Evolutionary conservation across 805 yeast genomes (phyloP).

Genomic region (Candida xiaguanensis): DNA sequence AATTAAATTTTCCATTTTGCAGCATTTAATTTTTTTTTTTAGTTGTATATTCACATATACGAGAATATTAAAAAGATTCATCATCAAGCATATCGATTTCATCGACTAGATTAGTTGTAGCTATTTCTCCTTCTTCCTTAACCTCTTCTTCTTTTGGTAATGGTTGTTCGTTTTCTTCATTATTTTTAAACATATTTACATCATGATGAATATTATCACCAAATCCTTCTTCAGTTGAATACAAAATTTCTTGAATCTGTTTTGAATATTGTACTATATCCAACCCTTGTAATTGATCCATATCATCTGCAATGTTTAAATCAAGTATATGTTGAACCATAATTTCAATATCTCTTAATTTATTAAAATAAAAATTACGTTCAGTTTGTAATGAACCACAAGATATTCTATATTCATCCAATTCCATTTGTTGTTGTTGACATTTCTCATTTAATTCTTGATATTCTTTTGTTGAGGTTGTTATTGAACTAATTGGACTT

Average conservation of each 20-base stretch:
- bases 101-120: constrained; percentile 12
- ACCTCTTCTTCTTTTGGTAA: constrained; percentile 35
- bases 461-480: background rate
- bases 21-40: background rate
- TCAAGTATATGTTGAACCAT: constrained; percentile 54
- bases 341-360: constrained; percentile 84
- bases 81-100: constrained; percentile 12
- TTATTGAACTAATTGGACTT: constrained; percentile 2
- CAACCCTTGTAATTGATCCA: constrained; percentile 41
- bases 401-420: constrained; percentile 53
- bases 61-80: constrained; percentile 13
- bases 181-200: background rate
- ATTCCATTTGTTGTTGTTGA: constrained; percentile 29
- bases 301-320: constrained; percentile 16
- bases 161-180: background rate
- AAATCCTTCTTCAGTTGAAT: constrained; percentile 81
- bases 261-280: constrained; percentile 29
- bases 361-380: constrained; percentile 86
- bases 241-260: constrained; percentile 72
- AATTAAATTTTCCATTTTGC: background rate
- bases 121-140: constrained; percentile 7
- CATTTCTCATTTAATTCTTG: constrained; percentile 1
- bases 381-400: constrained; percentile 73
- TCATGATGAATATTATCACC: constrained; percentile 9
- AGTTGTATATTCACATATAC: background rate